Evolutionary conservation across 192 early-diverging fungal species (phyloP), one percentile per base, ranked within the genome.

Genomic region (Gamsiella multidivaricata): DNA sequence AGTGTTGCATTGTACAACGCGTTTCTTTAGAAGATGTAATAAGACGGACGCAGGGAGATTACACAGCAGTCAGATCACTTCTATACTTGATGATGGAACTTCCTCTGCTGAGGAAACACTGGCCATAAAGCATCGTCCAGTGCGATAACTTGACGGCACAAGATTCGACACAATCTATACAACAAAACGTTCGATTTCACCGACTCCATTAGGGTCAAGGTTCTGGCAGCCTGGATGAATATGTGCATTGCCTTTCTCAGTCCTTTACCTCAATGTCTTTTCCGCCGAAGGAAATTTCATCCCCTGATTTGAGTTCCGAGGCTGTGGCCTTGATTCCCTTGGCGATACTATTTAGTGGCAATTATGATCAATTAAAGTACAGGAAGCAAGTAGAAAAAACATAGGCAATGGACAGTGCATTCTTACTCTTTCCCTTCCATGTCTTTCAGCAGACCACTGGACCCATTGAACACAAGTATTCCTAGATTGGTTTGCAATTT

Each of bases 371-470:
- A 10, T 2, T 34, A 4, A 20, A 23, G 32, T 29, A 25, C 20
- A 17, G 3, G 17, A 10, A 51, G 9, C 25, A 5, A 20, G 6
- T 52, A 9, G n/a, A 5, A 22, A 9, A 22, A 32, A 15, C 54
- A 46, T 28, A 45, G 0, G 11, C 29, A 17, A 18, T 12, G 9
- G 39, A 31, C 36, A n/a, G 25, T 61, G 1, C n/a, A 18, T n/a
- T n/a, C 67, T 67, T 68, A 79, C 75, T 73, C 79, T 61, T 74
- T 80, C 22, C 59, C 61, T 14, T 65, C 68, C 53, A 54, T 57
- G 42, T 80, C 81, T 32, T 75, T 68, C 22, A 80, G 25, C 3
- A 39, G 17, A 1, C 53, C 51, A 14, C 22, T 41, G 15, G 39
- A 42, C 37, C 69, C 79, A 23, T 41, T 64, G 11, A 75, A 9